Evolutionary conservation across 192 early-diverging fungal species (phyloP), one percentile per base, ranked within the genome.

Genomic region (Phlyctochytrium bullatum): DNA sequence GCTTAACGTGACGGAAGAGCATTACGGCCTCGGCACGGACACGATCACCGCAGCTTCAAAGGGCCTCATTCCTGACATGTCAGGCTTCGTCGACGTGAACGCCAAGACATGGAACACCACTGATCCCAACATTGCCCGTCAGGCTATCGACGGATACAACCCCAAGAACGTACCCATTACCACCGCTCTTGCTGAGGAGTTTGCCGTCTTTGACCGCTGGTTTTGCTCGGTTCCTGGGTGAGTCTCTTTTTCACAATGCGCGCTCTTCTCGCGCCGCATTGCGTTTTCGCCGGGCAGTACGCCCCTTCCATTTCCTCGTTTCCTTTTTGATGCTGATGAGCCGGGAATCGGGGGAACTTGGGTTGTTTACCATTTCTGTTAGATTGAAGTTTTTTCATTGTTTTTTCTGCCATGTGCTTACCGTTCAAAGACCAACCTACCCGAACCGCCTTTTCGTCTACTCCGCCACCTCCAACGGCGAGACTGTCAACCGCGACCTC

Each of bases 371-470:
- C n/a, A n/a, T 60, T 30, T 17, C 12, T 3, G 29, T 3, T 34
- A 30, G 6, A 6, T 3, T 2, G 3, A 6, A 47, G 10, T 47
- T 3, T 36, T 24, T 4, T 50, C 36, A 40, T 51, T 12, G 25
- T 6, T 27, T 4, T 36, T 6, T 27, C 2, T 24, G 14, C 25
- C 2, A 51, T 4, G 2, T 2, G 14, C 17, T 10, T 40, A 12
- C 62, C 2, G 54, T 65, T 25, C 72, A 64, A 25, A 67, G 76
- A 17, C 76, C 76, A 35, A 78, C 76, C 0, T 67, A 54, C 51
- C 72, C 76, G 23, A 78, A 78, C 61, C 50, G 76, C 17, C 35
- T 60, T 28, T 78, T 73, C 36, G 28, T 78, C 28, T 40, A 63
- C 65, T 73, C 65, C 0, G 72, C 63, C 0, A 77, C 76, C 1